Base-by-base conservation (phyloP, 179 eudicot genomes). In the Patellifolia procumbens region DNA sequence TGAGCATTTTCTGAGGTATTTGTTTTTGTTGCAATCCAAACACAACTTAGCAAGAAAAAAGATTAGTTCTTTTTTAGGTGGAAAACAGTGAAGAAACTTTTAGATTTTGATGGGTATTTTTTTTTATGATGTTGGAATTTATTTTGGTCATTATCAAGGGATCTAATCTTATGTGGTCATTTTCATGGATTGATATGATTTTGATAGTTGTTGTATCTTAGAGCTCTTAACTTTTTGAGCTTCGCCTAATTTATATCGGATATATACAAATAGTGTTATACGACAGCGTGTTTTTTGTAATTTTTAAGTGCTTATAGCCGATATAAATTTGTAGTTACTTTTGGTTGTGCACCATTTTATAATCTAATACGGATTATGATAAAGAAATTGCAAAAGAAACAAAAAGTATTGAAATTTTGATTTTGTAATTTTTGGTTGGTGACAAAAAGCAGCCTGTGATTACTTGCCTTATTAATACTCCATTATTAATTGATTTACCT, bases 1-100 rank as follows among this genome's bases (percentile, higher is more conserved):
- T 85, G 46, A 52, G 73, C 43, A 53, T 77, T 83, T 76, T 72
- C 83, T 80, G 81, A 83, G 86, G 73, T 79, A 79, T 67, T 61
- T 53, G 22, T 8, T 61, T 73, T 56, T 81, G 31, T 66, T 67
- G 78, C 48, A 46, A 59, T 77, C 61, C 59, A 73, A 65, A 64
- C 62, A 72, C 35, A 76, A 67, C 48, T 63, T 51, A 55, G 4
- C 31, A 32, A 39, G 22, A n/a, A 20, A 0, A 43, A 24, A 9
- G 7, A 62, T 3, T 16, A 24, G 10, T 5, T 42, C 77, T 45
- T 77, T 29, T 74, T 32, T 53, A 46, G 2, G 56, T 37, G 62
- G 13, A 16, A 12, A 52, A 43, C 32, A n/a, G 24, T 46, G 7
- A 22, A 5, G 8, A 39, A 5, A 39, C 43, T 39, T 39, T 17